These are phyloP conservation scores for Durotheca rogersii DNA, from an alignment of 495 filamentous ascomycete species.

Conservation along the genomic window DNA sequence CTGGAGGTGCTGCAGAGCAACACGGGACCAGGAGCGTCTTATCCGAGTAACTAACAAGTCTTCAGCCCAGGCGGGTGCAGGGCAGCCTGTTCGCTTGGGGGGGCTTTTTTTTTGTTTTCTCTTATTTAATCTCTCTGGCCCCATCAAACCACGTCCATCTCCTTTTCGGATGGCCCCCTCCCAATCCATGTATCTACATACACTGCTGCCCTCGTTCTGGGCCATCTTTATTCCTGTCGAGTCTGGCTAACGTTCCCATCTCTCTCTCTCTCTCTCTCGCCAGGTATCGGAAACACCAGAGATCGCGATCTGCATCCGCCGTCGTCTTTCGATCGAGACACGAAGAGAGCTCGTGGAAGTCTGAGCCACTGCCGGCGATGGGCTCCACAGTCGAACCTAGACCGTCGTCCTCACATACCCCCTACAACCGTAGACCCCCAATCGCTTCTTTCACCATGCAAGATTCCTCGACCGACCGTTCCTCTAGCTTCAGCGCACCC, in stretches of 20 bases:
- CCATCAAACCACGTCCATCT: slow-evolving; percentile 32
- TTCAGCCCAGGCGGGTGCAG: slow-evolving; percentile 20
- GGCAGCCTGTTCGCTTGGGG: slow-evolving; percentile 26
- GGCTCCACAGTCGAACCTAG: slow-evolving; percentile 16
- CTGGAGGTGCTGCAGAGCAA: not conserved
- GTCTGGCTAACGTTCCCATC: not conserved
- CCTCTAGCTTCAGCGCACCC: slow-evolving; percentile 19
- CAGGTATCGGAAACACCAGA: slow-evolving; percentile 24
- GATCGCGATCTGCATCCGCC: slow-evolving; percentile 24
- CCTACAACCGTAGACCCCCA: slow-evolving; percentile 18
- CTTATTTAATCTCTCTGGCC: slow-evolving; percentile 33
- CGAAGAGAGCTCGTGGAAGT: slow-evolving; percentile 19
- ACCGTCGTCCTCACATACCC: slow-evolving; percentile 15
- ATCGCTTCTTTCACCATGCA: slow-evolving; percentile 17
- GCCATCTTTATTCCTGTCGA: slow-evolving; percentile 19
- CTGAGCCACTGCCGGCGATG: slow-evolving; percentile 11
- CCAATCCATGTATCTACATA: too few relatives aligned
- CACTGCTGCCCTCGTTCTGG: too few relatives aligned
- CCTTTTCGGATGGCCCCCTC: too few relatives aligned
- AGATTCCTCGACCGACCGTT: slow-evolving; percentile 18
- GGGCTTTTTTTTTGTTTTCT: too few relatives aligned
- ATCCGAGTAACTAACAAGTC: slow-evolving; percentile 17
- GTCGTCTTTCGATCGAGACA: slow-evolving; percentile 14
- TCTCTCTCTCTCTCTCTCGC: slow-evolving; percentile 18
- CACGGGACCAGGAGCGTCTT: too few relatives aligned